These are phyloP conservation scores for Aspergillus versicolor DNA, from an alignment of 2,329 filamentous ascomycete genomes.

Conservation along the genomic window DNA sequence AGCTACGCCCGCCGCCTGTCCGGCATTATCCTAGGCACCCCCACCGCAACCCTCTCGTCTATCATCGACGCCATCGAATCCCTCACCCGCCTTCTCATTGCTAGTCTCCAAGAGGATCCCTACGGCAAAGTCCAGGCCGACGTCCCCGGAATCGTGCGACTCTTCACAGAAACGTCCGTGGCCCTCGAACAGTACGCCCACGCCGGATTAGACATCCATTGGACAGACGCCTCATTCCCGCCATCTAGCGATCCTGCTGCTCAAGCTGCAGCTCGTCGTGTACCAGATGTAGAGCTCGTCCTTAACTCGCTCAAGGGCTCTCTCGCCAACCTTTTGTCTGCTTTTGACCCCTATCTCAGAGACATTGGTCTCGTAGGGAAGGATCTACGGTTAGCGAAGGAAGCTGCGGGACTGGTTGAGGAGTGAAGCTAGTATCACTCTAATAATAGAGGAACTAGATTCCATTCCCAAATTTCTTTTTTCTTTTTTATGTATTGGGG, in stretches of 20 bases:
- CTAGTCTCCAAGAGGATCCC: constrained; percentile 75
- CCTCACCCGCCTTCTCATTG: constrained; percentile 67
- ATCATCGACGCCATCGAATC: constrained; percentile 72
- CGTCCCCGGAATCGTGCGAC: constrained; percentile 70
- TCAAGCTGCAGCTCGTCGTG: constrained; percentile 37
- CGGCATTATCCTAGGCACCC: constrained; percentile 69
- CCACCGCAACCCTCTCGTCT: constrained; percentile 67
- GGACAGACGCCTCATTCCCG: constrained; percentile 69
- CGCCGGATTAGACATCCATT: constrained; percentile 59
- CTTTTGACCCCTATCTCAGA: constrained; percentile 72
- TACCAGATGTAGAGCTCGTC: constrained; percentile 69
- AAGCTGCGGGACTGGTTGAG: constrained; percentile 49
- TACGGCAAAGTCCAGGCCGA: constrained; percentile 85
- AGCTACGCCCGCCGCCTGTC: constrained; percentile 65
- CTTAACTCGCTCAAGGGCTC: constrained; percentile 63
- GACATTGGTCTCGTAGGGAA: constrained; percentile 68
- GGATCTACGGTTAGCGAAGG: constrained; percentile 72
- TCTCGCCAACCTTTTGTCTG: constrained; percentile 63
- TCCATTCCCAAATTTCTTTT: not conserved
- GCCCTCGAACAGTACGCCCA: constrained; percentile 68
- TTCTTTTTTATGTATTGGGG: not conserved
- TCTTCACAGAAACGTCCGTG: constrained; percentile 67
- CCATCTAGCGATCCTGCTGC: constrained; percentile 35
- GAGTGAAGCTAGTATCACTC: constrained; percentile 12
- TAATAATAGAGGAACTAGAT: not conserved